Conservation (phyloP, 2,329 filamentous ascomycete genomes). For the Pseudogymnoascus verrucosus region DNA sequence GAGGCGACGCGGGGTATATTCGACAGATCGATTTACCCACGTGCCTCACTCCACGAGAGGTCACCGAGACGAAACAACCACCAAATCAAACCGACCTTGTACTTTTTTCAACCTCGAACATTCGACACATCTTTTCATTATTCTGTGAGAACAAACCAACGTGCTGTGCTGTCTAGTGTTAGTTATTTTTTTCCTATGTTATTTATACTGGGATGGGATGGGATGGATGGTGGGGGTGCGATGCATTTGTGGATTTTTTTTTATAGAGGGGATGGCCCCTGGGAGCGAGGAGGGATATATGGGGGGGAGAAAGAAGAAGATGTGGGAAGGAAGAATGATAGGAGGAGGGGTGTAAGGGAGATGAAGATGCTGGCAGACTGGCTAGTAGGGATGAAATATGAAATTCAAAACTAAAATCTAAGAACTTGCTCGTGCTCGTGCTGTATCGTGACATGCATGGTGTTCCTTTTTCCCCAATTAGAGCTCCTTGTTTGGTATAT, state of each 20-base stretch:
- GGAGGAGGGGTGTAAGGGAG: not conserved
- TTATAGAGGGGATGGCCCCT: not conserved
- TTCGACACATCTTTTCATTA: not conserved
- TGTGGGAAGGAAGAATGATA: not conserved
- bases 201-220: not conserved
- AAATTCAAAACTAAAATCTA: not conserved
- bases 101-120: not conserved
- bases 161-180: not conserved
- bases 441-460: not conserved
- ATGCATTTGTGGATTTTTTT: not conserved
- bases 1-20: not conserved
- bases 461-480: not conserved
- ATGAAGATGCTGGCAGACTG: not conserved
- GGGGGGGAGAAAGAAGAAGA: not conserved
- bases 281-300: not conserved
- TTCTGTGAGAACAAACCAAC: not conserved
- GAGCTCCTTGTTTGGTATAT: too few species aligned
- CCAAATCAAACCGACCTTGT: not conserved
- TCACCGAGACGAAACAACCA: not conserved
- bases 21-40: not conserved
- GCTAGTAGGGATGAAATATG: not conserved
- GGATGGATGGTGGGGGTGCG: not conserved
- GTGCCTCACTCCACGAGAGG: not conserved
- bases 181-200: not conserved
- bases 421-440: not conserved